Evolutionary conservation across 2,329 filamentous ascomycete genomes (phyloP), one percentile per base, ranked within the genome.

Genomic region (Daldinia eschscholtzii): DNA sequence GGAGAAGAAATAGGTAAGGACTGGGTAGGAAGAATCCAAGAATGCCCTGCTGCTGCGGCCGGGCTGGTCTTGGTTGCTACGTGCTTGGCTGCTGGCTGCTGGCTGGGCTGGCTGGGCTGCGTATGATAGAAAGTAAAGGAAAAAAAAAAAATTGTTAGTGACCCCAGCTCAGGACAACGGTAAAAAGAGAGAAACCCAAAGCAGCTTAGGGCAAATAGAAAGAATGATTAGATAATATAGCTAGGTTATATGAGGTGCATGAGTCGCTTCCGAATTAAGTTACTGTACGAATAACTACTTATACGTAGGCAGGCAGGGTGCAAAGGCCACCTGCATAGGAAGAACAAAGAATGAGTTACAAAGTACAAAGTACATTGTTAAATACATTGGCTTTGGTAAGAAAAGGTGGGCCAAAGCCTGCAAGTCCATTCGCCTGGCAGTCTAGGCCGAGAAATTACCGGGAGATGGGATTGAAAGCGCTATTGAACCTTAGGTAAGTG

Each of bases 111-210:
- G 33, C 33, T 35, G 33, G 33, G 30, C 15, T 46, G 41, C 28
- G n/a, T 59, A 28, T 50, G 57, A 52, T 53, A 42, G 59, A 61
- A 58, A 23, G 35, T 2, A 26, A 57, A 61, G 42, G 23, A 35
- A 61, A 50, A 50, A 61, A 61, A 50, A 61, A 66, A 61, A 66
- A 53, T 48, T 62, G 64, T 55, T 67, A 66, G 64, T 57, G 57
- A 48, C 41, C 37, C 13, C 13, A n/a, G 41, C 20, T 48, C 50
- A 37, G 20, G 52, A 23, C n/a, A 33, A 53, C 46, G 61, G 52
- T 30, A 68, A 64, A 57, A 35, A 68, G 61, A 61, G 44, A 61
- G 9, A 55, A 58, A 42, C 64, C 65, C 61, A 56, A 68, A 64
- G 42, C 28, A 53, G 56, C 23, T 60, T 57, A 41, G 53, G 37